A percentile compares a stretch with the other conserved stretches of the same genome.
Evolutionary conservation across 352 stramenopile genomes (phyloP).

Genomic region (Globisporangium barbulae): DNA sequence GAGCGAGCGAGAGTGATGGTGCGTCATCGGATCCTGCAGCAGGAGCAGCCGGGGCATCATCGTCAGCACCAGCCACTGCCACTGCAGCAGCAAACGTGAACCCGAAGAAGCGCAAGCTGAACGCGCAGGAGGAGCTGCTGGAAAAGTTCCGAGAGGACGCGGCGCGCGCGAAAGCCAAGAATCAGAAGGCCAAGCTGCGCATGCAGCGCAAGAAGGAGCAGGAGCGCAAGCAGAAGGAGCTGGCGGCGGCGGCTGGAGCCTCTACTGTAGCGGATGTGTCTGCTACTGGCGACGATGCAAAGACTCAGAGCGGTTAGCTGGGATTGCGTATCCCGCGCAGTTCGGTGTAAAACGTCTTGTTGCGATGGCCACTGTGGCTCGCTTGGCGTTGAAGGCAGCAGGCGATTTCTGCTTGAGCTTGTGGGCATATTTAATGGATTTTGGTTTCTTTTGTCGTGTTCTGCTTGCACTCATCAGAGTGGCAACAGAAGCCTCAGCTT

Average conservation of each 20-base stretch:
- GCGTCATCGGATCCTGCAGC: not conserved
- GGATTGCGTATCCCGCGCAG: not conserved
- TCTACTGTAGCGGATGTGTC: not conserved
- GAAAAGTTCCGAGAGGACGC: constrained; percentile 65
- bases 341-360: not conserved
- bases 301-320: not conserved
- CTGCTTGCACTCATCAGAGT: no score
- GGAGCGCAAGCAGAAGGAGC: constrained; percentile 24
- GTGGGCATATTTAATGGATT: not conserved
- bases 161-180: constrained; percentile 66
- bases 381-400: not conserved
- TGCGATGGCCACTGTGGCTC: not conserved
- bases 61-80: not conserved
- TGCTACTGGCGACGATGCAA: not conserved
- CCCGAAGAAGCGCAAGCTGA: constrained; percentile 61
- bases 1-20: not conserved
- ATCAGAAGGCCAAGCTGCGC: constrained; percentile 72
- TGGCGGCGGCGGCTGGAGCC: not conserved
- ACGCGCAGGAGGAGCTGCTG: constrained; percentile 63
- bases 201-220: constrained; percentile 75
- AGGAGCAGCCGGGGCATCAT: not conserved
- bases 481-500: not conserved
- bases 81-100: constrained; percentile 2
- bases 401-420: not conserved
- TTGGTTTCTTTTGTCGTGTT: not conserved